Evolutionary conservation across 345 rosid species (phyloP), one percentile per base, ranked within the genome.

Genomic region (Ceriops zippeliana): DNA sequence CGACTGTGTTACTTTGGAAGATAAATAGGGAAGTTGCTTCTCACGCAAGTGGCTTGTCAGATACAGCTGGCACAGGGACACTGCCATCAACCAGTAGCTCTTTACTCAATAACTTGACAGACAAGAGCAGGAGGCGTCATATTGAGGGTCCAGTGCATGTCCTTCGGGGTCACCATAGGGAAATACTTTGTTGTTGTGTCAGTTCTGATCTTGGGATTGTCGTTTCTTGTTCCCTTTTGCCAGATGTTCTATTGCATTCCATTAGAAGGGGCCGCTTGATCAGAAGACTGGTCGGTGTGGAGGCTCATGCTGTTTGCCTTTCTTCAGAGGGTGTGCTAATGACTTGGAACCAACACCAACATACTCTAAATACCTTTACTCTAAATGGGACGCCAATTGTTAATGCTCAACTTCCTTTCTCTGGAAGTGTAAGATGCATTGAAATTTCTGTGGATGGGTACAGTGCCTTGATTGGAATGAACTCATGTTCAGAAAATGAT

Each of bases 111-210:
- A 75, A 75, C 61, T 74, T 81, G 84, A 83, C 87, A 19, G 92
- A 84, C 69, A 95, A 82, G 78, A 76, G 73, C 74, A 83, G 90
- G 78, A 86, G 76, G 63, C 81, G 69, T 52, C 85, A 83, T 28
- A 78, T 95, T 72, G 97, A 95, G 83, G 99, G 99, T 73, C 98
- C 98, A 11, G 70, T 92, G 69, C 98, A 95, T 75, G 96, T 90
- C 70, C 90, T 95, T 24, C 91, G 96, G 58, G 98, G 99, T 38
- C 98, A 95, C 54, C 87, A 70, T 59, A 74, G 79, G 66, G 96
- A 91, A 71, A 73, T 95, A 77, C 76, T 84, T 37, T 83, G 83
- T 75, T 91, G 98, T 75, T 90, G 93, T 69, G 86, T 91, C 68
- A 95, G 86, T 80, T 90, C 98, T 32, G 97, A 90, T 80, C 86